Conservation (phyloP, 2,329 filamentous ascomycete species). For the Xylaria sp. region DNA sequence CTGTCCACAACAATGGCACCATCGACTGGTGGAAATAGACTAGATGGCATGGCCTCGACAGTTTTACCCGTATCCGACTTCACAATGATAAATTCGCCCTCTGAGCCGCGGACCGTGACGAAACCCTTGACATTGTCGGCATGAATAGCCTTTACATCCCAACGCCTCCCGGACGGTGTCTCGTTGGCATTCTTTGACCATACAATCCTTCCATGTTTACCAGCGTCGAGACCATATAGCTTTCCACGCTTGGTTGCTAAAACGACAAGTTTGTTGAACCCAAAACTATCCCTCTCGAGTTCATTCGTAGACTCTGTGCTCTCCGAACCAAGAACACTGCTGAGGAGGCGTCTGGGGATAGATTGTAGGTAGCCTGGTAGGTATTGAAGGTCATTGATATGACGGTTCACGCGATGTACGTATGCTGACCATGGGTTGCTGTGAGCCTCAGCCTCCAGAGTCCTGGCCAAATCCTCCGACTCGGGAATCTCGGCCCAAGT, state of each 20-base stretch:
- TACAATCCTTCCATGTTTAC: conserved; percentile 75
- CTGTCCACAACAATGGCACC: conserved; percentile 66
- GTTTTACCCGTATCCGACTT: conserved; percentile 64
- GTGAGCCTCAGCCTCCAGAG: conserved; percentile 87
- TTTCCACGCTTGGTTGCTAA: conserved; percentile 83
- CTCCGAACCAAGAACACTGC: conserved; percentile 70
- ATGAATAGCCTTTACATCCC: conserved; percentile 76
- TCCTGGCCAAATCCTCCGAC: conserved; percentile 78
- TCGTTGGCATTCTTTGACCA: conserved; percentile 78
- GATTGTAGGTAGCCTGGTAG: conserved; percentile 78
- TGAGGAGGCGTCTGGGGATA: conserved; percentile 75
- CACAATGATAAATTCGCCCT: conserved; percentile 71
- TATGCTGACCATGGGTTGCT: conserved; percentile 85
- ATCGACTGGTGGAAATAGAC: conserved; percentile 55
- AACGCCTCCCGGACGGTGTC: conserved; percentile 64
- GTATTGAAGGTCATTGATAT: conserved; percentile 79
- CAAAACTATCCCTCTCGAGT: conserved; percentile 79
- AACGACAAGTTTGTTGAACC: conserved; percentile 86
- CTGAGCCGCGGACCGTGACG: conserved; percentile 68
- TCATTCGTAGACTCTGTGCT: conserved; percentile 57
- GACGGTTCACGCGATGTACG: conserved; percentile 84
- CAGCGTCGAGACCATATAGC: conserved; percentile 82
- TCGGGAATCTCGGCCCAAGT: conserved; percentile 82
- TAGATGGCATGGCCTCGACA: conserved; percentile 57
- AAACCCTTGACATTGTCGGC: conserved; percentile 67